Evolutionary conservation across 805 yeast genomes (phyloP), one percentile per base, ranked within the genome.

Genomic region (Hanseniaspora guilliermondii): DNA sequence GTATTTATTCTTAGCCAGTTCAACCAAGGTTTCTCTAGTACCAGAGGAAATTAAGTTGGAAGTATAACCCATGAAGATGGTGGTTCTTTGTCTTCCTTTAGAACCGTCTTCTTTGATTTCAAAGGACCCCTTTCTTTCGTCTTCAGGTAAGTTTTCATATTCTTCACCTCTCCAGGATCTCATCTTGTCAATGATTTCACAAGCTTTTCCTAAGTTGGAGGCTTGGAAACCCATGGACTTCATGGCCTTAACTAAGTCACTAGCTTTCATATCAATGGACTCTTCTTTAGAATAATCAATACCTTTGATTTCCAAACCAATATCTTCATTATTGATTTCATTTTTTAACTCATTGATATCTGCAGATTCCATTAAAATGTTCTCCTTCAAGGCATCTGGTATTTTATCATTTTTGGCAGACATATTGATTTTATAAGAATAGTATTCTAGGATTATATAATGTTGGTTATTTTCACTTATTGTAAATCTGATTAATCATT

Each of bases 171-270:
- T 80, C 97, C 97, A 93, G 22, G 71, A 56, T 70, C 96, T 79
- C 99, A 93, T 93, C 47, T 85, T 81, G 64, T 91, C 80, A 56
- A 93, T 87, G 60, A 94, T 87, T 32, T 88, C 95, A 67, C 97
- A 88, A 2, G 96, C 97, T 60, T 80, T 75, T 33, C 88, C 82
- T 47, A 93, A 76, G 6, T 91, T 76, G 7, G 89, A 79, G 9
- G 95, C 98, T 72, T 93, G 99, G 74, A 91, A 93, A 7, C 99
- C 99, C 97, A 94, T 93, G 38, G 80, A 81, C 62, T 74, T 81
- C 98, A 94, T 93, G 33, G 91, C 79, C 35, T 73, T 73, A 59
- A 93, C 77, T 60, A 93, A 73, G 62, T 86, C 89, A 14, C 76
- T 74, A 41, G 97, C 98, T 45, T 76, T 73, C 77, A 86, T 80